These are phyloP conservation scores for Trichocladium uniseriatum DNA, from an alignment of 495 filamentous ascomycete species.

Conservation along the genomic window DNA sequence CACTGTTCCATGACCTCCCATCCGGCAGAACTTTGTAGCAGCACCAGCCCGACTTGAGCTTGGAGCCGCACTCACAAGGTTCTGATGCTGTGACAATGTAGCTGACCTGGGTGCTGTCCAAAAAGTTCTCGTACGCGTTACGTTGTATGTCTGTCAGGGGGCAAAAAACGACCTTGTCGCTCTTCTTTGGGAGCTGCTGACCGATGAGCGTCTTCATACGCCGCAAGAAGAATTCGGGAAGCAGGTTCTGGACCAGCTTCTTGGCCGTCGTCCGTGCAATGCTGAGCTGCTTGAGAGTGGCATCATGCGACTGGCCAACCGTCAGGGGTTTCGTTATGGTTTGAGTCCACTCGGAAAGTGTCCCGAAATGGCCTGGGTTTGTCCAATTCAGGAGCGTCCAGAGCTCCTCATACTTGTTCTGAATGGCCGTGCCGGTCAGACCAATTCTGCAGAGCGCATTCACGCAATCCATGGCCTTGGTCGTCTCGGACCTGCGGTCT, in stretches of 20 bases:
- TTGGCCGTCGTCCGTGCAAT: constrained; percentile 73
- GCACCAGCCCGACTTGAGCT: constrained; percentile 73
- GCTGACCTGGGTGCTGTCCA: constrained; percentile 61
- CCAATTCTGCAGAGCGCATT: constrained; percentile 92
- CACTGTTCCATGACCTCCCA: constrained; percentile 59
- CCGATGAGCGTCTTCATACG: constrained; percentile 91
- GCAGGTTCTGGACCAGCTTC: constrained; percentile 76
- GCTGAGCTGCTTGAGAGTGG: constrained; percentile 75
- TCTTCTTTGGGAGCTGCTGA: constrained; percentile 92
- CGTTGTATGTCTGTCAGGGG: constrained; percentile 75
- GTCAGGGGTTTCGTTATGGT: constrained; percentile 71
- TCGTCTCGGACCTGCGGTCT: constrained; percentile 64
- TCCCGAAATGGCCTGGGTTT: constrained; percentile 80
- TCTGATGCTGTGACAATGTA: constrained; percentile 60
- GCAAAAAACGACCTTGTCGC: constrained; percentile 90
- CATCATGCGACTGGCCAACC: constrained; percentile 81
- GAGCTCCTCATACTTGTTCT: constrained; percentile 95
- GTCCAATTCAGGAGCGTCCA: constrained; percentile 98
- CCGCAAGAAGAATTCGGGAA: constrained; percentile 86
- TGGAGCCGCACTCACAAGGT: constrained; percentile 58
- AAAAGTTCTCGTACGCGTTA: constrained; percentile 74
- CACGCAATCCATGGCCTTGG: constrained; percentile 79
- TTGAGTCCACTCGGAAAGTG: constrained; percentile 65
- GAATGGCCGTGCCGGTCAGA: constrained; percentile 90
- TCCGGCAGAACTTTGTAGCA: constrained; percentile 53